Conservation (phyloP, 2,329 filamentous ascomycete genomes). For the Penicillium sp. region DNA sequence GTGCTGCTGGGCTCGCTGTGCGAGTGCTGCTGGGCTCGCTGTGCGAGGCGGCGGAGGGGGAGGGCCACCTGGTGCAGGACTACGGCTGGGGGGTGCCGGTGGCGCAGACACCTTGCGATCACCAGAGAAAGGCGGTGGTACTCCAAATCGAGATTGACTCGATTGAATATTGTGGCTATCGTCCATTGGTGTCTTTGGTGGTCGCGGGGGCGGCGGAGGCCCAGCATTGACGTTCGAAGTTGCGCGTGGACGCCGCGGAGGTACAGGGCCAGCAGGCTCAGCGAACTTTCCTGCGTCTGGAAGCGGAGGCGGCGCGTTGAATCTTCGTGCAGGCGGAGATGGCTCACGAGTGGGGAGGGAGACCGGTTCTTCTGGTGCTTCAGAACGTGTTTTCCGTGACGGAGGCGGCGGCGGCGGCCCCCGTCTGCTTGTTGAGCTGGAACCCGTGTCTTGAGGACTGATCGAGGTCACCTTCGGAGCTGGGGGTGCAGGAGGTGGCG, state of each 20-base stretch:
- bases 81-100: slow-evolving; percentile 71
- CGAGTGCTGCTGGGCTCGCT: slow-evolving; percentile 42
- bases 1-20: slow-evolving; percentile 42
- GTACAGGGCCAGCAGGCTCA: slow-evolving; percentile 49
- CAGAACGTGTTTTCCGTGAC: slow-evolving; percentile 45
- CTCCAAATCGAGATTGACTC: slow-evolving; percentile 59
- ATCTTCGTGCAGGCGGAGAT: slow-evolving; percentile 58
- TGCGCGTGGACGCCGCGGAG: slow-evolving; percentile 50
- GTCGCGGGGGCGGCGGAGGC: slow-evolving; percentile 66
- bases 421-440: slow-evolving; percentile 49
- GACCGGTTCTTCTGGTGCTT: slow-evolving; percentile 56
- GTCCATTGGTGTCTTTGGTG: slow-evolving; percentile 68
- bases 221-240: slow-evolving; percentile 52
- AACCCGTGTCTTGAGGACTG: slow-evolving; percentile 62
- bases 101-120: slow-evolving; percentile 61
- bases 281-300: slow-evolving; percentile 88
- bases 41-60: slow-evolving; percentile 62
- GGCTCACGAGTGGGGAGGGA: slow-evolving; percentile 65
- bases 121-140: slow-evolving; percentile 76
- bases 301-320: slow-evolving; percentile 81
- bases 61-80: slow-evolving; percentile 56
- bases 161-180: slow-evolving; percentile 55
- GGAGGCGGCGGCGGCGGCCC: slow-evolving; percentile 61
- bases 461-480: slow-evolving; percentile 45
- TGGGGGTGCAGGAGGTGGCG: slow-evolving; percentile 54